Conservation (phyloP, 2,329 filamentous ascomycete genomes). For the Raffaelea arxii region DNA sequence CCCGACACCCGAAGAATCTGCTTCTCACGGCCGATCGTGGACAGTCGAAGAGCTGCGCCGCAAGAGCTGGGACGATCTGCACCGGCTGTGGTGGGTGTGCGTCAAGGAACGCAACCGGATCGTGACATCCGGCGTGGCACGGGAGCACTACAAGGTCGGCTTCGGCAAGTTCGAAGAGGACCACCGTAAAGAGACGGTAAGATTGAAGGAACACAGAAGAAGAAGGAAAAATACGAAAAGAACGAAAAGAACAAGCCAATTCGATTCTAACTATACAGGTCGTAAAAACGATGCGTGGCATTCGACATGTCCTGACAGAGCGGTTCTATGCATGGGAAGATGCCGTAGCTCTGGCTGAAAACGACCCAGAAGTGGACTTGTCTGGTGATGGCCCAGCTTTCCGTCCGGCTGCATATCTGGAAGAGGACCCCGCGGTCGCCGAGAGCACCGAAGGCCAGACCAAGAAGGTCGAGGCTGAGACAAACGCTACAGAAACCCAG, state of each 20-base stretch:
- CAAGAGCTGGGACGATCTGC: slow-evolving; percentile 91
- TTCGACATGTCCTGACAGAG: slow-evolving; percentile 80
- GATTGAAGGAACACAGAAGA: slow-evolving; percentile 22
- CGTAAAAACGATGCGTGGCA: slow-evolving; percentile 64
- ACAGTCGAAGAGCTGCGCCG: slow-evolving; percentile 71
- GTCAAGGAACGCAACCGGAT: slow-evolving; percentile 84
- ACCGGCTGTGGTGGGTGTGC: slow-evolving; percentile 90
- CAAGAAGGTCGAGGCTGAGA: background rate
- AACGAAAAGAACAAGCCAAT: background rate
- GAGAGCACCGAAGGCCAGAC: slow-evolving; percentile 18
- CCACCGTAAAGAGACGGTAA: slow-evolving; percentile 56
- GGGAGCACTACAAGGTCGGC: slow-evolving; percentile 55
- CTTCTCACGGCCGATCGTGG: slow-evolving; percentile 73
- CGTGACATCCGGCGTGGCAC: slow-evolving; percentile 64
- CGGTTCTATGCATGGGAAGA: slow-evolving; percentile 83
- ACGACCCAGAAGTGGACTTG: slow-evolving; percentile 58
- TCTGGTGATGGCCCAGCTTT: slow-evolving; percentile 39
- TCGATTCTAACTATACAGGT: slow-evolving; percentile 42
- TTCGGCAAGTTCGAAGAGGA: slow-evolving; percentile 64
- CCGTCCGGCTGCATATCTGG: slow-evolving; percentile 30
- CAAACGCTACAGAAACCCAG: too few relatives aligned
- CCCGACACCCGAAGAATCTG: slow-evolving; percentile 61
- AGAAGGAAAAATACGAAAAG: too few relatives aligned
- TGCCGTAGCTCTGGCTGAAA: slow-evolving; percentile 54
- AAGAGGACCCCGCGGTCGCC: slow-evolving; percentile 17